phyloP scores from a whole-genome alignment of 1,139 yeast genomes.

The Lodderomyces margitis region DNA sequence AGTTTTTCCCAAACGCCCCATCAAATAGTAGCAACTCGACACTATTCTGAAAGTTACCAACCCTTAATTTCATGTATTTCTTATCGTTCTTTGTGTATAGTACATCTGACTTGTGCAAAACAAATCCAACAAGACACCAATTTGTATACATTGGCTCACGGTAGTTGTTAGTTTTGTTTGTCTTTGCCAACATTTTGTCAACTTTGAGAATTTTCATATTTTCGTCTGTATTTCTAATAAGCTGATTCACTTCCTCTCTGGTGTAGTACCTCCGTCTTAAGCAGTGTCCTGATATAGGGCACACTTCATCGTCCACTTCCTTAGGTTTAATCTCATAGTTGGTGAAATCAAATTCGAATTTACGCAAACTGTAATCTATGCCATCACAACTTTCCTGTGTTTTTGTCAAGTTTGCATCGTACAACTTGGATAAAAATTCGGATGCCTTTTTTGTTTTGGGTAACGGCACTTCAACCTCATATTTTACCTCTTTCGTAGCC shows the following conservation, averaged over 20 bases:
- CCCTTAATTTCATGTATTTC: conserved; percentile 58
- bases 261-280: conserved; percentile 46
- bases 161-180: conserved; percentile 61
- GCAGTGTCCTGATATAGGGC: conserved; percentile 17
- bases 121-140: conserved; percentile 72
- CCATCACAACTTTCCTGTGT: conserved; percentile 8
- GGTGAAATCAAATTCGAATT: conserved; percentile 21
- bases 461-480: background rate
- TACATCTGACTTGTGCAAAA: conserved; percentile 56
- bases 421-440: conserved; percentile 17
- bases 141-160: conserved; percentile 68
- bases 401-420: conserved; percentile 11
- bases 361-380: conserved; percentile 22
- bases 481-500: background rate
- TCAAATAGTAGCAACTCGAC: conserved; percentile 66
- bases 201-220: conserved; percentile 54
- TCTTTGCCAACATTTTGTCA: conserved; percentile 60
- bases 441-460: conserved; percentile 9
- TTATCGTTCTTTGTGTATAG: conserved; percentile 29
- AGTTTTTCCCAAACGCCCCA: conserved; percentile 63
- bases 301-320: conserved; percentile 22
- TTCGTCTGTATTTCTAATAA: conserved; percentile 13
- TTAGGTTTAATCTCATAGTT: conserved; percentile 7
- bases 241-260: conserved; percentile 22
- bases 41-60: conserved; percentile 65